A percentile compares a stretch with the other conserved stretches of the same genome.
These are phyloP conservation scores for Podila minutissima DNA, from an alignment of 192 early-diverging fungal genomes.

Conservation along the genomic window DNA sequence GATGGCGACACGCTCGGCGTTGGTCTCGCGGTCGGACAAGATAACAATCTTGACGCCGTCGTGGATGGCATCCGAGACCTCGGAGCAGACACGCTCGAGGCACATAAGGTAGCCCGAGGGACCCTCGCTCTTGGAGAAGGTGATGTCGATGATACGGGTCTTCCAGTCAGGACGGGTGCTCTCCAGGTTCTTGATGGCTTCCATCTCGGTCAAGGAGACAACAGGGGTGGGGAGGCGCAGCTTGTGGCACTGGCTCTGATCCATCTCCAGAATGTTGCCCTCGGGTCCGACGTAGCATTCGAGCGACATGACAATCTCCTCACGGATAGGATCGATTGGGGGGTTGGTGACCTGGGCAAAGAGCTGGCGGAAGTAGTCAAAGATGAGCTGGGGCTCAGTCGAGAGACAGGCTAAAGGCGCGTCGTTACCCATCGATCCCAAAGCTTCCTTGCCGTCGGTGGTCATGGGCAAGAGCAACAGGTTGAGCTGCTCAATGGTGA, in stretches of 20 bases:
- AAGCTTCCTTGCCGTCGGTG: slow-evolving; percentile 90
- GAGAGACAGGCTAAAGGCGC: slow-evolving; percentile 94
- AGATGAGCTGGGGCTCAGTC: slow-evolving; percentile 85
- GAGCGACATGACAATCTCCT: slow-evolving; percentile 97
- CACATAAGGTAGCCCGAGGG: slow-evolving; percentile 77
- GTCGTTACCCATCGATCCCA: slow-evolving; percentile 99
- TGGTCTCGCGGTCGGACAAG: slow-evolving; percentile 79
- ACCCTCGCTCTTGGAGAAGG: slow-evolving; percentile 81
- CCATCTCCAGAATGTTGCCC: slow-evolving; percentile 92
- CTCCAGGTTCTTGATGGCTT: slow-evolving; percentile 78
- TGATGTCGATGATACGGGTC: slow-evolving; percentile 87
- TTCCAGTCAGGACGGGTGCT: slow-evolving; percentile 77
- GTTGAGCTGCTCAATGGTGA: slow-evolving; percentile 93
- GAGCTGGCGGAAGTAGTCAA: slow-evolving; percentile 97
- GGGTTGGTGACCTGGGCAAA: slow-evolving; percentile 99
- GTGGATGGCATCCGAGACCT: slow-evolving; percentile 84
- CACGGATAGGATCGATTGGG: slow-evolving; percentile 99
- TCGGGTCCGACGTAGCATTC: slow-evolving; percentile 94
- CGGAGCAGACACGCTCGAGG: slow-evolving; percentile 88
- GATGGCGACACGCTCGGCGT: slow-evolving; percentile 76
- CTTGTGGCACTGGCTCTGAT: slow-evolving; percentile 79
- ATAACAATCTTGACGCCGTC: slow-evolving; percentile 85
- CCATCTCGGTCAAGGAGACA: slow-evolving; percentile 84
- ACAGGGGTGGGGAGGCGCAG: slow-evolving; percentile 89
- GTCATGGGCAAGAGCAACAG: slow-evolving; percentile 90